Evolutionary conservation across 495 filamentous ascomycete genomes (phyloP).

Genomic region (Halenospora varia): DNA sequence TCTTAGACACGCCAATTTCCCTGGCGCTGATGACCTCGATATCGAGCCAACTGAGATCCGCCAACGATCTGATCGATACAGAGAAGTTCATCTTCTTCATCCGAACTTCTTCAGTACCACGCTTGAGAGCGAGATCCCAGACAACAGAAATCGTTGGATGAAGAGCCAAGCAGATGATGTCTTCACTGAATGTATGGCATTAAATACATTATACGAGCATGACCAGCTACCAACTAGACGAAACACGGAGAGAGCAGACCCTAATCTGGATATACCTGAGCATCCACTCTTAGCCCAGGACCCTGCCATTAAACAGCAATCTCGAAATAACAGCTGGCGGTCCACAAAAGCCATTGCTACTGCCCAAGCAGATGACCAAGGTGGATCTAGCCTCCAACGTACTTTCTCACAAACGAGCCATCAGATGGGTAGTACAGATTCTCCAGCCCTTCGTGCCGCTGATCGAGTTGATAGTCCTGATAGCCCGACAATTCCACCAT

Average conservation of each 20-base stretch:
- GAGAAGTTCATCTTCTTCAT: slow-evolving; percentile 63
- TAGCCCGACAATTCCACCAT: slow-evolving; percentile 52
- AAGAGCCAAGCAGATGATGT: slow-evolving; percentile 69
- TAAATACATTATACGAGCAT: slow-evolving; percentile 30
- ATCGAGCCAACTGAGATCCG: slow-evolving; percentile 68
- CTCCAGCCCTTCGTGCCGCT: slow-evolving; percentile 33
- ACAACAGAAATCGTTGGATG: slow-evolving; percentile 61
- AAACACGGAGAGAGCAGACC: slow-evolving; percentile 7
- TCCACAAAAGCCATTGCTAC: slow-evolving; percentile 44
- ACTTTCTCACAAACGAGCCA: slow-evolving; percentile 15
- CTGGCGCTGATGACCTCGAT: slow-evolving; percentile 63
- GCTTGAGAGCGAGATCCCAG: slow-evolving; percentile 65
- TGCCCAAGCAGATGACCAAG: slow-evolving; percentile 25
- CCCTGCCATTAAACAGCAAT: slow-evolving; percentile 8
- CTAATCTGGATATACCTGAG: slow-evolving; percentile 22
- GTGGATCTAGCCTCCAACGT: slow-evolving; percentile 9
- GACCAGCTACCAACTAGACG: slow-evolving; percentile 6
- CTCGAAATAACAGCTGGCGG: slow-evolving; percentile 31
- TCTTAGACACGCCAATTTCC: slow-evolving; percentile 56
- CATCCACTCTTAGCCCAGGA: slow-evolving; percentile 19
- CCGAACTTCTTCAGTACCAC: slow-evolving; percentile 70
- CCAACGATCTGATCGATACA: slow-evolving; percentile 60
- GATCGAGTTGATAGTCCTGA: slow-evolving; percentile 47
- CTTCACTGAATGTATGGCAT: slow-evolving; percentile 61
- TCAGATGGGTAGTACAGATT: slow-evolving; percentile 27